Evolutionary conservation across 1,284 basidiomycete genomes (phyloP), one percentile per base, ranked within the genome.

Genomic region (Cystobasidium sp.): DNA sequence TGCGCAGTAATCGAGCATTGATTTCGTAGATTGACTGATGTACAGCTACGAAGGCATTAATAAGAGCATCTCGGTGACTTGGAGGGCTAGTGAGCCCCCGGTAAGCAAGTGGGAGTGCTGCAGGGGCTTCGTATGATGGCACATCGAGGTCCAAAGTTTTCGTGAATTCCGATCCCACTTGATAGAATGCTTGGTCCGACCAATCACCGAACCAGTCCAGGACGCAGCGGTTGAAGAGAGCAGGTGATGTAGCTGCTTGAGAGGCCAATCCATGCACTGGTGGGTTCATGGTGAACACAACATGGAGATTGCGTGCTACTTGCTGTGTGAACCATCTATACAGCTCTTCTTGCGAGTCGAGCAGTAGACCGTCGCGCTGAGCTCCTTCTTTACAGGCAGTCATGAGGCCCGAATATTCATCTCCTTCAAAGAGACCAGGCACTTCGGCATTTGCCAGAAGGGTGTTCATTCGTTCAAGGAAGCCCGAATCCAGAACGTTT

Each of bases 251-350:
- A 0, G 97, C 96, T 8, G 95, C 97, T 72, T 95, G 89, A 20
- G 93, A 94, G 6, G 94, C 95, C 18, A 98, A 87, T 6, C 94
- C 95, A 74, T 95, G 94, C 80, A 94, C 91, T 0, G 97, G 96
- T 41, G 97, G 97, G 80, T 99, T 99, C 97, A 99, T 99, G 3
- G 97, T 98, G 83, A 98, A 97, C 6, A 98, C 94, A 44, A 97
- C 95, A 79, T 98, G 95, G 1, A 98, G 85, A 81, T 98, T 97
- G 83, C 93, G 92, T 4, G 94, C 94, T 31, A 97, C 94, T 83
- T 97, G 95, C 78, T 93, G 90, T 1, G 94, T 97, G 83, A 97
- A 98, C 95, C 95, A 98, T 56, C 90, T 88, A 82, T 97, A 97
- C 1, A 97, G 86, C 82, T 98, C 95, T 80, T 99, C 97, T 75